Evolutionary conservation across 1,139 yeast species (phyloP), one percentile per base, ranked within the genome.

Genomic region (Diutina neorugosa): DNA sequence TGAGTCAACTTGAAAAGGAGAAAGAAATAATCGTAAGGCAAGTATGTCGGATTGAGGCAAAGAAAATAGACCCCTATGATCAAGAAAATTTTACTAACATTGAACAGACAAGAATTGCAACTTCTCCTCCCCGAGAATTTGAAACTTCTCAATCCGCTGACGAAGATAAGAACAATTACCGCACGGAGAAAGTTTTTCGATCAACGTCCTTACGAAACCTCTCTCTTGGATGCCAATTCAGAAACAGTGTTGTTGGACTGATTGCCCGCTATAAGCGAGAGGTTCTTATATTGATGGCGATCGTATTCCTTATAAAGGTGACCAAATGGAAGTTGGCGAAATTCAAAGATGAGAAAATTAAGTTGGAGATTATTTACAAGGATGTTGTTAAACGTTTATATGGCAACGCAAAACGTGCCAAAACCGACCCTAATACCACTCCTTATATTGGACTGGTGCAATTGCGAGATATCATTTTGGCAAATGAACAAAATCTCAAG

Each of bases 1-100:
- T 84, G 9, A 68, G 73, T 51, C 86, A 83, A 60, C 74, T 91
- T 60, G 80, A 81, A 59, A 74, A 77, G 55, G 88, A 86, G 68
- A 84, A 87, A 51, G 94, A 87, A 63, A 79, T 86, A 66, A 82
- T 80, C 73, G 90, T 86, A 84, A 85, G 93, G 90, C 87, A 82
- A 34, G 52, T 50, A 18, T 11, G 16, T 11, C 27, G 20, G 19
- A 18, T 9, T 14, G 37, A 18, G 34, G 7, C 37, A 31, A 31
- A 9, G 37, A 31, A 31, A 14, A 23, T n/a, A n/a, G 11, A 18
- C 20, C 16, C 42, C 34, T 21, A 2, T 14, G 49, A 25, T n/a
- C 16, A 19, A 23, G 1, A 2, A 21, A 21, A 11, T 3, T 44
- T n/a, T 2, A 43, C 41, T 63, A 63, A 66, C 64, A 63, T 63